Evolutionary conservation across 768 basidiomycete species (phyloP), one percentile per base, ranked within the genome.

Genomic region (Trametopsis cervina): DNA sequence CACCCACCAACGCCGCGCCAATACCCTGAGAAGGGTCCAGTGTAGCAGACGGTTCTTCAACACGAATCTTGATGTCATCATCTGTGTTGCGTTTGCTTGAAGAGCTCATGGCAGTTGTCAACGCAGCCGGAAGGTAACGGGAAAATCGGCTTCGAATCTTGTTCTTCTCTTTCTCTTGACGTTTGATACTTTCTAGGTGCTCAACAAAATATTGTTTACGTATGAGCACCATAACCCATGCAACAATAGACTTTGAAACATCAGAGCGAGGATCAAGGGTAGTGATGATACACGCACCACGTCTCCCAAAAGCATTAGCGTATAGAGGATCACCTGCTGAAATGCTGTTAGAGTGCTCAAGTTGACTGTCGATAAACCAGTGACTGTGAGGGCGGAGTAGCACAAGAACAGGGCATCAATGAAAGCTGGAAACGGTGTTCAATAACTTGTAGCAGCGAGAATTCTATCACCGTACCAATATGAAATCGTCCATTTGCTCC

Each of bases 201-300:
- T 54, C 39, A 1, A 46, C 45, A 50, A 60, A 59, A 54, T 60
- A 61, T 15, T 50, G 77, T 75, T 77, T 75, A 46, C 83, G 68
- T n/a, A 81, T 73, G 40, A 81, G 65, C 24, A 85, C 80, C 73
- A 83, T 81, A 35, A 80, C 63, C 77, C 83, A 81, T 2, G 80
- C 79, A 15, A 81, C 76, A 21, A 71, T 65, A 0, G 76, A 75
- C 44, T 73, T n/a, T 17, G 27, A 17, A 17, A 10, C 17, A 12
- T 2, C 40, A 24, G 35, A 17, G 39, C 27, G 18, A 27, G 25
- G 40, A 39, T 12, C 7, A 48, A 44, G 33, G n/a, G 29, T 40
- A 27, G 27, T 62, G n/a, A n/a, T n/a, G n/a, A n/a, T 67, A 62
- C 50, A 74, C 57, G 42, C n/a, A 58, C 59, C 3, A 57, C 51